phyloP scores from a whole-genome alignment of 2,329 filamentous ascomycete species.

The Celoporthe dispersa region DNA sequence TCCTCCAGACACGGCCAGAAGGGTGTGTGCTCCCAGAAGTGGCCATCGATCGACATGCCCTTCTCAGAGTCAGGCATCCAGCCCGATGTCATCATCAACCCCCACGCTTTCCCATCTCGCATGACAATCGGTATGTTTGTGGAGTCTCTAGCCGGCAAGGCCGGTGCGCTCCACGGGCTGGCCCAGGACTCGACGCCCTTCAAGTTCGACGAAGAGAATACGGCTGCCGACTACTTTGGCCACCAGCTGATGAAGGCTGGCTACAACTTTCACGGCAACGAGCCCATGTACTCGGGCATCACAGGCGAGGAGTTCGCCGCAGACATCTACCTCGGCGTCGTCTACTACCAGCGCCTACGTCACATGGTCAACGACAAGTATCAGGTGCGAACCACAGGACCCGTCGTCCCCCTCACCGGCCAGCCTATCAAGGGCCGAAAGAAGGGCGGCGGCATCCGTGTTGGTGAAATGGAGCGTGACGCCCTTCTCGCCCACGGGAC shows the following conservation, averaged over 20 bases:
- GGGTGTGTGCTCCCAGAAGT: constrained; percentile 94
- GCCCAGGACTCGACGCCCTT: constrained; percentile 96
- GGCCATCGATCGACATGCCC: constrained; percentile 92
- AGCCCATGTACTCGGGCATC: constrained; percentile 97
- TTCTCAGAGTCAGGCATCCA: constrained; percentile 97
- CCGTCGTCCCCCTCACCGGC: constrained; percentile 85
- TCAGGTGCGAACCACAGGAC: constrained; percentile 95
- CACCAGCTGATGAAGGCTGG: constrained; percentile 94
- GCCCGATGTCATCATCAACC: constrained; percentile 98
- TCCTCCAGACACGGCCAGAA: constrained; percentile 98
- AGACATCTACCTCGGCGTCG: constrained; percentile 95
- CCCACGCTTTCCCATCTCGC: constrained; percentile 97
- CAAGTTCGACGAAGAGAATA: constrained; percentile 90
- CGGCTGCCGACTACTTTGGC: constrained; percentile 92
- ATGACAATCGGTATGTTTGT: constrained; percentile 99
- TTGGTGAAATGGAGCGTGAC: constrained; percentile 99
- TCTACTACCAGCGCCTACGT: constrained; percentile 96
- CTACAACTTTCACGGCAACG: constrained; percentile 98
- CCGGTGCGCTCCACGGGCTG: constrained; percentile 91
- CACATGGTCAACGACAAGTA: constrained; percentile 99
- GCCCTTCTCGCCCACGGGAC: constrained; percentile 93
- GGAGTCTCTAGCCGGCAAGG: constrained; percentile 94
- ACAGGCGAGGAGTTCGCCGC: constrained; percentile 92
- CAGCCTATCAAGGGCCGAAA: constrained; percentile 97
- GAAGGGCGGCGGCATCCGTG: constrained; percentile 96